These are phyloP conservation scores for Fusarium chuoi DNA, from an alignment of 2,329 filamentous ascomycete species.

Conservation along the genomic window DNA sequence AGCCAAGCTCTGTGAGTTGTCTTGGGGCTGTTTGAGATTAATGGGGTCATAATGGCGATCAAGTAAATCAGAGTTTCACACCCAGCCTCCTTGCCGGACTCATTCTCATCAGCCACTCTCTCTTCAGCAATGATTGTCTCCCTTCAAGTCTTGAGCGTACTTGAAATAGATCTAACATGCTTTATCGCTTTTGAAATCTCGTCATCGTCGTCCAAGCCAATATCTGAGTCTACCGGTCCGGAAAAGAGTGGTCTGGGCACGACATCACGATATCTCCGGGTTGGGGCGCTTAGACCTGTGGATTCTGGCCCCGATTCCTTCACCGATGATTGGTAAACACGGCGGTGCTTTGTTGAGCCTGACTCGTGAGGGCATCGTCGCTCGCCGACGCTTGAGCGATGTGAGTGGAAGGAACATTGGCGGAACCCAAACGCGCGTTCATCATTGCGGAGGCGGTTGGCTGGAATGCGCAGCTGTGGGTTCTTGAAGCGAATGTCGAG, in stretches of 20 bases:
- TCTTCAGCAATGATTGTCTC: neutral
- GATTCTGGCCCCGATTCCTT: constrained; percentile 28
- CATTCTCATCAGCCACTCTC: neutral
- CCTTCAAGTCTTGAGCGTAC: constrained; percentile 43
- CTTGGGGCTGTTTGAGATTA: constrained; percentile 3
- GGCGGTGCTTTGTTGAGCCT: constrained; percentile 28
- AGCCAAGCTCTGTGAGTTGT: neutral
- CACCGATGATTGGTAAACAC: neutral
- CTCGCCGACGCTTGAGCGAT: constrained; percentile 64
- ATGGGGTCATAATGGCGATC: constrained; percentile 20
- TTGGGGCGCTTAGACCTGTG: constrained; percentile 37
- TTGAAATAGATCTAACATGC: constrained; percentile 47
- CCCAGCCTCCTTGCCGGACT: constrained; percentile 1
- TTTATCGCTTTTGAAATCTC: constrained; percentile 44
- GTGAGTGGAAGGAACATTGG: constrained; percentile 70
- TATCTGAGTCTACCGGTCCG: constrained; percentile 26
- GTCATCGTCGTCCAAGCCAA: constrained; percentile 47
- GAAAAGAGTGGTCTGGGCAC: constrained; percentile 46
- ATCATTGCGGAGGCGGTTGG: constrained; percentile 65
- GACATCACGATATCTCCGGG: constrained; percentile 34
- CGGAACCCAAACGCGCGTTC: constrained; percentile 70
- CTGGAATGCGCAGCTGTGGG: constrained; percentile 67
- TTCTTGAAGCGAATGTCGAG: constrained; percentile 68
- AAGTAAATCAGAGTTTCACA: constrained; percentile 22
- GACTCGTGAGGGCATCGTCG: constrained; percentile 61